These are phyloP conservation scores for Vigna unguiculata DNA, from an alignment of 306 rosid genomes.

Conservation along the genomic window DNA sequence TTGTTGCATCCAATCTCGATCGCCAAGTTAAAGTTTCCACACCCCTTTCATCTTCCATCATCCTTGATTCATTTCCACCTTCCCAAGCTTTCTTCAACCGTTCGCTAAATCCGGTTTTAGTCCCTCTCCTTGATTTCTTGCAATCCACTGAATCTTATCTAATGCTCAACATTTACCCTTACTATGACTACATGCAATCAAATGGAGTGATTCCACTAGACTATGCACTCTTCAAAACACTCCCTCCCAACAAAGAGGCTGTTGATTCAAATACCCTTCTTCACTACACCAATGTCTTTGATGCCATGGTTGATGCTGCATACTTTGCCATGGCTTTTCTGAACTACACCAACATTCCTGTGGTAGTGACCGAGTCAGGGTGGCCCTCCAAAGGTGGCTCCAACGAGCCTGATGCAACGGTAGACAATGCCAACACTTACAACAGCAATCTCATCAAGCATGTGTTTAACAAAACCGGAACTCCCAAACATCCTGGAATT, in stretches of 20 bases:
- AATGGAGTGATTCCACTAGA: constrained; percentile 84
- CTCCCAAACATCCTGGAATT: constrained; percentile 79
- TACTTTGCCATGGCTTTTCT: constrained; percentile 80
- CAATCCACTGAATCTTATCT: constrained; percentile 76
- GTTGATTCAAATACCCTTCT: constrained; percentile 84
- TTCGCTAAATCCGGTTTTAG: constrained; percentile 66
- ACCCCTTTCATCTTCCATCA: constrained; percentile 74
- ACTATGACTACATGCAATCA: constrained; percentile 83
- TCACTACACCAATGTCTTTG: constrained; percentile 86
- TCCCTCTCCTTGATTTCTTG: constrained; percentile 78
- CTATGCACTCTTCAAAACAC: constrained; percentile 79
- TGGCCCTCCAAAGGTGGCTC: constrained; percentile 83
- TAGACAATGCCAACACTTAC: constrained; percentile 82
- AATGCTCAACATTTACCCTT: constrained; percentile 83
- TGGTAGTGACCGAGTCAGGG: constrained; percentile 82
- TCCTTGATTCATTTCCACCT: constrained; percentile 90
- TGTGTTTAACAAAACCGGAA: constrained; percentile 78
- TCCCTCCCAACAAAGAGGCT: constrained; percentile 79
- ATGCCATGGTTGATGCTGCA: constrained; percentile 84
- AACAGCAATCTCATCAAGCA: constrained; percentile 86
- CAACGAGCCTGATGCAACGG: constrained; percentile 78
- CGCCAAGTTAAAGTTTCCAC: constrained; percentile 80
- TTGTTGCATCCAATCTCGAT: constrained; percentile 80
- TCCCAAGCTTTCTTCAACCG: constrained; percentile 88
- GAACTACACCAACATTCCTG: constrained; percentile 73